Evolutionary conservation across 495 filamentous ascomycete species (phyloP), one percentile per base, ranked within the genome.

Genomic region (Aspergillus conjunctus): DNA sequence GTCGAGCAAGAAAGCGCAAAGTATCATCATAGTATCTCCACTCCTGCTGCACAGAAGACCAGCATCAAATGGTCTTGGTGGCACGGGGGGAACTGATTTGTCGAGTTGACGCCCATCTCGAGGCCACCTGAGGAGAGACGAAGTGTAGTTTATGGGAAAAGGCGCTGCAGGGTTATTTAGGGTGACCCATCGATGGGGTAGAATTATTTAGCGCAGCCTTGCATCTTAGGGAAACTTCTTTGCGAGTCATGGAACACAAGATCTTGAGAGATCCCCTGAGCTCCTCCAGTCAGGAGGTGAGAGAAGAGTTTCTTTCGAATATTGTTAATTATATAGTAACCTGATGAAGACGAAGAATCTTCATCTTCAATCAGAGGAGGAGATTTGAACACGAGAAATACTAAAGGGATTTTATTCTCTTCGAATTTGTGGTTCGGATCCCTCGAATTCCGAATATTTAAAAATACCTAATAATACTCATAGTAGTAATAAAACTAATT

Each of bases 131-230:
- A 26, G 26, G 26, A 26, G 26, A 26, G 26, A 5, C 26, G 2
- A 26, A 26, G 26, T 26, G 5, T 20, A 18, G n/a, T 11, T 48
- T 10, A 21, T 7, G n/a, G 44, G n/a, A 48, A 17, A 41, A 48
- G 44, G 44, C n/a, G 20, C 44, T 48, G 44, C 44, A 48, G 44
- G 20, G 18, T 17, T 48, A 48, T 48, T 21, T 17, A 20, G 18
- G 44, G 44, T 20, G 20, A 48, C 18, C 44, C 44, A 22, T 48
- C 44, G 6, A 48, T 48, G 44, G 44, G 20, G 21, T 48, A 17
- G 44, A 48, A 48, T 48, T 48, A 48, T 48, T 48, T 48, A 48
- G 44, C 44, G 44, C 18, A 48, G 44, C 44, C 44, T 48, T 48
- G 44, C 44, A 48, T 48, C 44, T 17, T 18, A 9, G 15, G 5